Evolutionary conservation across 805 yeast species (phyloP).

Genomic region (Cyberlindnera americana): DNA sequence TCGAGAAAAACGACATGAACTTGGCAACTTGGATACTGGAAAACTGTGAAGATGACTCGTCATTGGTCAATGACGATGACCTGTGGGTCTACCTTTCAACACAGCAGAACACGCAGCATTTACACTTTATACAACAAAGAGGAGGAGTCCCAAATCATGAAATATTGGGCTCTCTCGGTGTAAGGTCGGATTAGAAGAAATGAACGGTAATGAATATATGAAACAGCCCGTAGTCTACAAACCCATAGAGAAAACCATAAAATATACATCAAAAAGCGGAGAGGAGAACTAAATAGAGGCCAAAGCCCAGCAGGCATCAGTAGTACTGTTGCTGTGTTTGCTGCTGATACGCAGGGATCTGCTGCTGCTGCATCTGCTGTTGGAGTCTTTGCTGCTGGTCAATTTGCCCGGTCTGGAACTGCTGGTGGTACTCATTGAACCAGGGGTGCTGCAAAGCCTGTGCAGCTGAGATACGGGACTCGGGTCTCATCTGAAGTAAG

Average conservation of each 20-base stretch:
- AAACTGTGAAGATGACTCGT: constrained; percentile 6
- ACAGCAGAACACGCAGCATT: constrained; percentile 4
- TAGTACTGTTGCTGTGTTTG: constrained; percentile 16
- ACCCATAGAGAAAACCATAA: background rate
- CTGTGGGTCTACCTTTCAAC: constrained; percentile 20
- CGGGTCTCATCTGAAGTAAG: constrained; percentile 89
- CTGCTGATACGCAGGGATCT: constrained; percentile 2
- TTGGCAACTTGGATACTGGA: constrained; percentile 20
- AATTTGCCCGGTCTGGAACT: constrained; percentile 12
- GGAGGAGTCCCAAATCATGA: constrained; percentile 25
- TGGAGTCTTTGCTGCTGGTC: constrained; percentile 13
- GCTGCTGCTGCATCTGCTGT: constrained; percentile 10
- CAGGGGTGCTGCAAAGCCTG: constrained; percentile 90
- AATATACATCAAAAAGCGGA: background rate
- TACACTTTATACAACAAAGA: constrained; percentile 16
- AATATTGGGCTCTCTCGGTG: constrained; percentile 9
- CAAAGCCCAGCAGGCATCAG: too few relatives aligned
- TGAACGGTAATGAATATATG: too few relatives aligned
- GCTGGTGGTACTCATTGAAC: constrained; percentile 67
- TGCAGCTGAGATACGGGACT: constrained; percentile 87
- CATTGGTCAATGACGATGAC: constrained; percentile 15
- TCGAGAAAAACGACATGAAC: constrained; percentile 8
- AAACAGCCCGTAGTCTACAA: too few relatives aligned
- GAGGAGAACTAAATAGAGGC: background rate
- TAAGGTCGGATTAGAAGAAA: background rate